A percentile compares a stretch with the other conserved stretches of the same genome.
Conservation (phyloP, 2,329 filamentous ascomycete species). For the Diplodia corticola region DNA sequence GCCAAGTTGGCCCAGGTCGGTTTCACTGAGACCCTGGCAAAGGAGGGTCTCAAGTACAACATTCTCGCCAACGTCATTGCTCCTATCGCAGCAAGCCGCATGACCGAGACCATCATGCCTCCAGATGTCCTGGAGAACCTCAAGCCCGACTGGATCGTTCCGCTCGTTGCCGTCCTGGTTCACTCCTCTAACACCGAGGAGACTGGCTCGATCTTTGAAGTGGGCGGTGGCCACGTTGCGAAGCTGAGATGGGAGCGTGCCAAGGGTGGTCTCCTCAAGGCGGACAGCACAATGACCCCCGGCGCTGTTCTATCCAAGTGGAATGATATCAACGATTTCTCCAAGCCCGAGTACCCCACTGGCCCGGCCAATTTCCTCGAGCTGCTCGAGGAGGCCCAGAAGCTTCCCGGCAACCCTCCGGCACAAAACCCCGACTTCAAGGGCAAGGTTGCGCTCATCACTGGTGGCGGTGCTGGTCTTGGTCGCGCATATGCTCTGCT, state of each 20-base stretch:
- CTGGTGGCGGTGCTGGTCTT: slow-evolving; percentile 84
- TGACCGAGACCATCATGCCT: slow-evolving; percentile 95
- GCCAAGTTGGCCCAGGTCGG: slow-evolving; percentile 94
- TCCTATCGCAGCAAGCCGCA: slow-evolving; percentile 89
- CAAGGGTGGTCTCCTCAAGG: slow-evolving; percentile 82
- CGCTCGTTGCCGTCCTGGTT: slow-evolving; percentile 82
- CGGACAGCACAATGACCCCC: slow-evolving; percentile 84
- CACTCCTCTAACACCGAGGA: slow-evolving; percentile 82
- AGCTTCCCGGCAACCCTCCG: slow-evolving; percentile 69
- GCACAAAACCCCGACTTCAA: slow-evolving; percentile 77
- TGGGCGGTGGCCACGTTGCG: slow-evolving; percentile 85
- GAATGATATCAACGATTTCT: slow-evolving; percentile 85
- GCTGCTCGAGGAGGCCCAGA: slow-evolving; percentile 79
- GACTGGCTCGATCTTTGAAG: slow-evolving; percentile 89
- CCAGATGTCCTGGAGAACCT: slow-evolving; percentile 84
- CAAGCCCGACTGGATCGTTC: slow-evolving; percentile 93
- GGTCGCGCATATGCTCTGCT: slow-evolving; percentile 87
- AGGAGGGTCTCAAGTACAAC: slow-evolving; percentile 98
- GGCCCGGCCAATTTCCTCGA: slow-evolving; percentile 86
- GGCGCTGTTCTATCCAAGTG: slow-evolving; percentile 87
- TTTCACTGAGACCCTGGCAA: slow-evolving; percentile 96
- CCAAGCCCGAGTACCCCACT: slow-evolving; percentile 75
- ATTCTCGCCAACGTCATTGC: slow-evolving; percentile 94
- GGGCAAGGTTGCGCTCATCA: slow-evolving; percentile 82
- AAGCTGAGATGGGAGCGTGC: slow-evolving; percentile 96